Conservation (phyloP, 148 eudicot species). For the Rhododendron ferrugineum region DNA sequence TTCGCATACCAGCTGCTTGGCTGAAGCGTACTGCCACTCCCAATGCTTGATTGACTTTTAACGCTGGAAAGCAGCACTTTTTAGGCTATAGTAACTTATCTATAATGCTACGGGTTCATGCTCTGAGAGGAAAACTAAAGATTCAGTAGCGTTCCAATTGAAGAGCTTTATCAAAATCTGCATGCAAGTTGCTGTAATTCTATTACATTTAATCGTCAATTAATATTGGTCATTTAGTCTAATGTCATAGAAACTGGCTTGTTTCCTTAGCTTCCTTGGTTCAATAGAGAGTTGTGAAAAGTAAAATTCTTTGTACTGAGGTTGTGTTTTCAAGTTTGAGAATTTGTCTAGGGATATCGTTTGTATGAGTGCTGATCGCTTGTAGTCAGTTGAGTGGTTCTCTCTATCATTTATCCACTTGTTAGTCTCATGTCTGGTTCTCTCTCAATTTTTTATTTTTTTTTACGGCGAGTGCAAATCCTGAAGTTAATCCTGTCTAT, state of each 20-base stretch:
- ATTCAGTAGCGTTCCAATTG: background rate
- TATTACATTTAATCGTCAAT: background rate
- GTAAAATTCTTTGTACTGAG: background rate
- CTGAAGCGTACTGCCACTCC: background rate
- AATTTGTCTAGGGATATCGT: background rate
- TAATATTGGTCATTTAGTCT: background rate
- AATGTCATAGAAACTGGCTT: background rate
- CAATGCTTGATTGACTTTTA: background rate
- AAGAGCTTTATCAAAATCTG: background rate
- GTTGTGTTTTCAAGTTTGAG: background rate
- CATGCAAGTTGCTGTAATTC: background rate
- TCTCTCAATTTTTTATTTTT: background rate
- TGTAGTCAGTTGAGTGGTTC: background rate
- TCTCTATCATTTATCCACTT: background rate
- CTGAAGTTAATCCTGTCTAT: background rate
- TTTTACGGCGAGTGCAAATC: background rate
- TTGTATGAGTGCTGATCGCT: background rate
- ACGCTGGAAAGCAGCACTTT: background rate
- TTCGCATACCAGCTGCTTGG: background rate
- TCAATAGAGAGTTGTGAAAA: background rate
- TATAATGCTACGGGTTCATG: background rate
- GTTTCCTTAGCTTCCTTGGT: background rate
- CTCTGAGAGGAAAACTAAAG: background rate
- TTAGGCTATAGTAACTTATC: background rate
- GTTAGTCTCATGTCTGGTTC: background rate